Conservation (phyloP, 805 yeast species). For the Metschnikowia noctiluminum region DNA sequence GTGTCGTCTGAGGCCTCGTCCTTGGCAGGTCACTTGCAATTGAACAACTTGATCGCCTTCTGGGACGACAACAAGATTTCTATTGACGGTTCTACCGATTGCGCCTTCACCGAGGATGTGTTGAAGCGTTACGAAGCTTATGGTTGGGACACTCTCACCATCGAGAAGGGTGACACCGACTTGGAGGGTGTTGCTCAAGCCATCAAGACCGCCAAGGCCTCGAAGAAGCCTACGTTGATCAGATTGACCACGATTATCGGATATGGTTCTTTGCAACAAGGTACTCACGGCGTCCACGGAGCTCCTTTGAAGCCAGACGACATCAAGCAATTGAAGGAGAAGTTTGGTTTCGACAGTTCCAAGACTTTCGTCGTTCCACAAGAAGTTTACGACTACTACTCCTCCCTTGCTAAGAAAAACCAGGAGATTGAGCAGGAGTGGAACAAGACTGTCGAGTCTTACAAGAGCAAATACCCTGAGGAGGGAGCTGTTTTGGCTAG, state of each 20-base stretch:
- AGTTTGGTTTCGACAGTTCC: constrained; percentile 85
- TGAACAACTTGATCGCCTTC: constrained; percentile 89
- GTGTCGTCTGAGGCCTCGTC: constrained; percentile 92
- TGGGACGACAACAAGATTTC: constrained; percentile 97
- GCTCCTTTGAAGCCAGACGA: constrained; percentile 94
- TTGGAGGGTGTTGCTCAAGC: constrained; percentile 68
- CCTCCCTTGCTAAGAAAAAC: constrained; percentile 57
- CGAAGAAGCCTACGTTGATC: constrained; percentile 86
- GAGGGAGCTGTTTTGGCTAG: constrained; percentile 75
- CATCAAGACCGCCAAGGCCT: constrained; percentile 74
- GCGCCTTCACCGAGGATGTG: constrained; percentile 93
- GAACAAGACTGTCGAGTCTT: constrained; percentile 60
- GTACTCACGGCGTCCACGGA: constrained; percentile 94
- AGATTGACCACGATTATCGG: constrained; percentile 91
- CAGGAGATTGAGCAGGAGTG: constrained; percentile 70
- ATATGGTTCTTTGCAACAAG: constrained; percentile 80
- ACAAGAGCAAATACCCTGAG: constrained; percentile 68
- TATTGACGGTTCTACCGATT: constrained; percentile 88
- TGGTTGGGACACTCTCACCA: constrained; percentile 87
- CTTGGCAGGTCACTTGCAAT: constrained; percentile 92
- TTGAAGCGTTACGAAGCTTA: constrained; percentile 79
- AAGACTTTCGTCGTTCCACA: constrained; percentile 75
- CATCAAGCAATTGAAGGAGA: constrained; percentile 76
- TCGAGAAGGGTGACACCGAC: constrained; percentile 79
- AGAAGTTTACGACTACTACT: constrained; percentile 75